Evolutionary conservation across 352 stramenopile genomes (phyloP), one percentile per base, ranked within the genome.

Genomic region (Phytophthora fragariae): DNA sequence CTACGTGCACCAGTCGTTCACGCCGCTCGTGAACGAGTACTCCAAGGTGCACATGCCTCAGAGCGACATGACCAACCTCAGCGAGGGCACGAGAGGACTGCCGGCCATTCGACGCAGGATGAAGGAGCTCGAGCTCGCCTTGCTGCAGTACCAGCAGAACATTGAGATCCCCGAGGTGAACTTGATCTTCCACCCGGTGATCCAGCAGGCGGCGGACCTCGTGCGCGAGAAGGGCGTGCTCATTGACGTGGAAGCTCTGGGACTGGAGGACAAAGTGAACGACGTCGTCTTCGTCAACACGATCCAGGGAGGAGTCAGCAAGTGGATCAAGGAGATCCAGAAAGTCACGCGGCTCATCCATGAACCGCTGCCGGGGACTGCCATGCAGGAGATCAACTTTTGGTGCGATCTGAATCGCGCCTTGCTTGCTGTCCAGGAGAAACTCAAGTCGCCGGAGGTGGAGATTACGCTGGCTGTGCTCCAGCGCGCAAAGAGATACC

Each of bases 321-420:
- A 95, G 58, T 98, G 95, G 95, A 97, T 98, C 68, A 98, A 97
- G 72, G 95, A 98, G 72, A 98, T 98, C 52, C 94, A 98, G 70
- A 98, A 98, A 80, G 92, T 98, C 47, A 98, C 93, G 12, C 82
- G 87, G 10, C 81, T 98, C 3, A 86, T 97, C 29, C 89, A 89
- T 53, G 91, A 97, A 56, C 90, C 91, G n/a, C 68, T 97, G n/a
- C 81, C 89, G 15, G 92, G 92, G 17, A 96, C 88, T 12, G 84
- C 92, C 12, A 94, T 97, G 63, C 94, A 98, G 68, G 96, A 99
- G 71, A 96, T 99, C 52, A 97, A 98, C 73, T 99, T 98, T 73
- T 99, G 96, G 96, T 93, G 84, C 55, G 92, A 97, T 72, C 79
- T 99, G 46, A 90, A 97, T 57, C 86, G 93, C 37, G 92, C 95